A percentile compares a stretch with the other conserved stretches of the same genome.
phyloP scores from a whole-genome alignment of 768 basidiomycete genomes.

The Pisolithus sp. region DNA sequence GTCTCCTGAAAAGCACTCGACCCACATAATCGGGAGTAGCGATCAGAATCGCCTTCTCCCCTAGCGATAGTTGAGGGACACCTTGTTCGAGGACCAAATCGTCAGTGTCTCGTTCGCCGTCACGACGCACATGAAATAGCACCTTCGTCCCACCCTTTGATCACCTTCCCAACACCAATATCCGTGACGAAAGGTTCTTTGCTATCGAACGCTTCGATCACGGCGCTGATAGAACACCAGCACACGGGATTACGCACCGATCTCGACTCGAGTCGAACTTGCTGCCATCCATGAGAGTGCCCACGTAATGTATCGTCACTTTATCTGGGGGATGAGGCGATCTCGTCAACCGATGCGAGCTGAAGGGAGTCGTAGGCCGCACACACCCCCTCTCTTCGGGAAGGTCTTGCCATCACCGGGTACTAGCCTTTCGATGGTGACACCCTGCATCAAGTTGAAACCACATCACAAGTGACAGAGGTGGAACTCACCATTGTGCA shows the following conservation, averaged over 20 bases:
- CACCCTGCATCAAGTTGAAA: slow-evolving; percentile 45
- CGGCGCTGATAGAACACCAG: background rate
- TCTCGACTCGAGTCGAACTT: slow-evolving; percentile 74
- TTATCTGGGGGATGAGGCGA: slow-evolving; percentile 42
- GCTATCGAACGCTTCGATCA: slow-evolving; percentile 32
- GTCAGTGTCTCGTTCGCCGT: slow-evolving; percentile 2
- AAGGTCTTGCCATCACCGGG: slow-evolving; percentile 58
- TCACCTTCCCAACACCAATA: slow-evolving; percentile 78
- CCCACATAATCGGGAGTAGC: slow-evolving; percentile 75
- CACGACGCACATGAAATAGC: slow-evolving; percentile 13
- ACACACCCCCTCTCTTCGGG: slow-evolving; percentile 68
- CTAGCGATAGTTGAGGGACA: slow-evolving; percentile 70
- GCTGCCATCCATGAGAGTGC: slow-evolving; percentile 55
- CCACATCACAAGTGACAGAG: background rate
- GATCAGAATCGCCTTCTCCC: slow-evolving; percentile 62
- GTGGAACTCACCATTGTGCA: slow-evolving; percentile 25
- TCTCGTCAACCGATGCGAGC: slow-evolving; percentile 6
- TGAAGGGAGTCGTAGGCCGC: slow-evolving; percentile 5
- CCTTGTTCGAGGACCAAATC: slow-evolving; percentile 35
- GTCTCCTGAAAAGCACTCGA: slow-evolving; percentile 11
- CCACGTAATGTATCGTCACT: slow-evolving; percentile 76
- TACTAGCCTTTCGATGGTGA: slow-evolving; percentile 52
- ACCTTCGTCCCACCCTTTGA: slow-evolving; percentile 92
- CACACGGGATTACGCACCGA: slow-evolving; percentile 42
- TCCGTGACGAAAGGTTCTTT: slow-evolving; percentile 54